Base-by-base conservation (phyloP, 2,329 filamentous ascomycete species). In the Rhinocladiella similis region DNA sequence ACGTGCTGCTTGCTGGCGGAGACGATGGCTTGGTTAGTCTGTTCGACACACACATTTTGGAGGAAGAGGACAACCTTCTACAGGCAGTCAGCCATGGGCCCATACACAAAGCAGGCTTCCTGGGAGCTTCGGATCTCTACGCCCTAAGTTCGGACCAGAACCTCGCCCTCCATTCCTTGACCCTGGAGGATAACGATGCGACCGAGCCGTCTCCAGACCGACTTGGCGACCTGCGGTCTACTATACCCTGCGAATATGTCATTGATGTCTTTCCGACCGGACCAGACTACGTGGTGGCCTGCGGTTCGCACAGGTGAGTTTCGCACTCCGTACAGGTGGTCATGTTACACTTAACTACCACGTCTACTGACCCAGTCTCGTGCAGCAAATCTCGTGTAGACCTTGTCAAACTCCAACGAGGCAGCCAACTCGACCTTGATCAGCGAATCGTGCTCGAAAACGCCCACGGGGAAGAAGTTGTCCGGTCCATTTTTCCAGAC, bases 31-130 rank as follows among this genome's bases (percentile, higher is more conserved):
- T 86, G 0, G 76, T 86, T 59, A 85, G 84, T 61, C 72, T 86
- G 55, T 86, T 86, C 68, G 79, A 87, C 68, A 80, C 78, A 20
- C 76, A 75, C 20, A 75, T 83, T 41, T 65, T 69, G 2, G 80
- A 83, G 47, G 84, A 87, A 68, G 83, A 87, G 52, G 84, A 87
- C 50, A 83, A 83, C 1, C 70, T 86, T 27, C 74, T 83, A 49
- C 83, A 85, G 65, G 82, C 85, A 29, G 78, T 85, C 67, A 86
- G 86, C 66, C 83, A 86, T 63, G 74, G 80, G 47, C 85, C 84
- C 6, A 79, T 87, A 48, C 83, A 85, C 60, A 82, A 82, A 62
- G 81, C 83, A 19, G 83, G 82, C 2, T 85, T 85, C 68, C 71
- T 86, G 20, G 78, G 75, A 13, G 69, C 76, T 4, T 69, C 72